Base-by-base conservation (phyloP, 2,329 filamentous ascomycete species). In the Ophioceras dolichostomum region DNA sequence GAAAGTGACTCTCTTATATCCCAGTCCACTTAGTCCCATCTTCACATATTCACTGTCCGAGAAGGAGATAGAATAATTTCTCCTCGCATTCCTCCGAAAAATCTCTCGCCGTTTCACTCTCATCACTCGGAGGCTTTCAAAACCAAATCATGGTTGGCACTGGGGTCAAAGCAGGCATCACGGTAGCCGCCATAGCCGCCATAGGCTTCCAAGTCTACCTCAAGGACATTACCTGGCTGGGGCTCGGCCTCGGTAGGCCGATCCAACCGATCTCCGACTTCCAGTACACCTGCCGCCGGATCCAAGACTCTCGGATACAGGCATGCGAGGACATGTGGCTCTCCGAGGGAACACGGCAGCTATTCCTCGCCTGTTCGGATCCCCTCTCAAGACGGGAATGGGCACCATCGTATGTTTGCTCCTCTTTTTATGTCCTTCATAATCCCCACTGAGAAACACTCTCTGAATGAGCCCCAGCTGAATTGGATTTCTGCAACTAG, bases 281-380 rank as follows among this genome's bases (percentile, higher is more conserved):
- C 29, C 47, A 50, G 16, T 53, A 55, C 41, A 41, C 42, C 9
- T 56, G 52, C 33, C 52, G 46, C 3, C 46, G 52, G 20, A 48
- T 56, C 12, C 33, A 47, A 13, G 39, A 55, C 30, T 40, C 44
- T n/a, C 40, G 39, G 16, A 40, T 56, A 17, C 45, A 52, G 29
- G 47, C 47, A 3, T 56, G 52, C 43, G 53, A 56, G 43, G 53
- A 56, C 30, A 52, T 56, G 50, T 55, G 49, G 51, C 36, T 55
- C 2, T 53, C 49, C 12, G 49, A 54, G 36, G 21, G 41, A 16
- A 52, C 49, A n/a, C 44, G 52, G 10, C 45, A 50, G 31, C 41
- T 56, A 9, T 56, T 54, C 36, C 47, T 56, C 5, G 51, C 50
- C 8, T 56, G 53, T 41, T 51, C 50, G 1, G 48, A 52, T 8